These are phyloP conservation scores for Penicillium sp. DNA, from an alignment of 2,329 filamentous ascomycete species.

Conservation along the genomic window DNA sequence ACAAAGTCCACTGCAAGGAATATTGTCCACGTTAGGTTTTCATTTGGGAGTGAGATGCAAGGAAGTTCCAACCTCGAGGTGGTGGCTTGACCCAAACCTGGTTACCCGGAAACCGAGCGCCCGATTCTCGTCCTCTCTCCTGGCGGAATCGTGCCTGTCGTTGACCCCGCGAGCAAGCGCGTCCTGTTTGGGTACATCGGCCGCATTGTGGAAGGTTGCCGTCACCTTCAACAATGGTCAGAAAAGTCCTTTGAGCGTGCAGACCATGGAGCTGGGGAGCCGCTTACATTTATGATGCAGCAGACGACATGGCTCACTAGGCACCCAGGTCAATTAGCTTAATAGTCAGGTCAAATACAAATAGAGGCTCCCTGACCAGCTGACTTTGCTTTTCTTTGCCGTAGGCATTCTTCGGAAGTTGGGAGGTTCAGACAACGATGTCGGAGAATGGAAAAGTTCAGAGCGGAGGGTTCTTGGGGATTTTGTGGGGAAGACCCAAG, in stretches of 20 bases:
- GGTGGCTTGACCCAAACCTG: constrained; percentile 26
- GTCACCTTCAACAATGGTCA: constrained; percentile 14
- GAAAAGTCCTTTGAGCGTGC: not conserved
- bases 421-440: not conserved
- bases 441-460: constrained; percentile 7
- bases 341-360: no score
- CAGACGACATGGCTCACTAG: constrained; percentile 23
- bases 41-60: no score
- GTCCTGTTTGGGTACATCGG: constrained; percentile 20
- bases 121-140: constrained; percentile 7
- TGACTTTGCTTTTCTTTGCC: constrained; percentile 14
- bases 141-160: constrained; percentile 17
- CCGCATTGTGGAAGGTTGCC: constrained; percentile 21
- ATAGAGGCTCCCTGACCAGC: constrained; percentile 10
- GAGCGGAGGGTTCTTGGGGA: not conserved
- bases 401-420: constrained; percentile 5
- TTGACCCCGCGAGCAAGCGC: constrained; percentile 15
- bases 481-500: not conserved
- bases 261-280: not conserved
- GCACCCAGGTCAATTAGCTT: not conserved
- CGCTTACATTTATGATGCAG: constrained; percentile 25
- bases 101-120: constrained; percentile 23
- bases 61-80: constrained; percentile 19
- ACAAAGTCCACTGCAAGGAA: constrained; percentile 21
- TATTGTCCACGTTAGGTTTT: constrained; percentile 6